Conservation (phyloP, 108 stramenopile species). For the Halocafeteria seosinensis region DNA sequence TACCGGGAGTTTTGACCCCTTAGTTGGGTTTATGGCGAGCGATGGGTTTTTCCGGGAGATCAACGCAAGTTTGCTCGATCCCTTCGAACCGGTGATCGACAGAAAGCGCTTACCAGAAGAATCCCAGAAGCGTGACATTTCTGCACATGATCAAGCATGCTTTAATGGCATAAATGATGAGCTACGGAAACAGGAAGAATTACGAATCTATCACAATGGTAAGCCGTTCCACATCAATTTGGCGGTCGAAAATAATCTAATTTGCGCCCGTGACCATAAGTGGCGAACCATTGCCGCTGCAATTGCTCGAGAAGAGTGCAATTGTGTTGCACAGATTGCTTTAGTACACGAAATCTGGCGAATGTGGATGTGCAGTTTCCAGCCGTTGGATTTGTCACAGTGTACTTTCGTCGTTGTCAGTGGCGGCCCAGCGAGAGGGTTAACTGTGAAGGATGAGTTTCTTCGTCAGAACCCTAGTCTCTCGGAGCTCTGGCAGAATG, state of each 20-base stretch:
- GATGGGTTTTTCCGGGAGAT: conserved; percentile 47
- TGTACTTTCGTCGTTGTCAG: background rate
- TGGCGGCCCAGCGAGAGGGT: background rate
- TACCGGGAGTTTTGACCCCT: conserved; percentile 45
- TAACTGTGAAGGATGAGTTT: background rate
- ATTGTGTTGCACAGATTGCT: conserved; percentile 39
- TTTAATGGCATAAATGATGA: conserved; percentile 30
- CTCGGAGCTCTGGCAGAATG: no score
- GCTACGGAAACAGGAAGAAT: conserved; percentile 1
- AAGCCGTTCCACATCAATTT: conserved; percentile 8
- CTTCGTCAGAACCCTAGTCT: no score
- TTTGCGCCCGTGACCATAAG: conserved; percentile 58
- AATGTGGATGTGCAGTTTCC: conserved; percentile 48
- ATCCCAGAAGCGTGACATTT: conserved; percentile 18
- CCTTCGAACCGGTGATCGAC: conserved; percentile 14
- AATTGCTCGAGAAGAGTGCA: conserved; percentile 47
- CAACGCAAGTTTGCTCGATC: conserved; percentile 11
- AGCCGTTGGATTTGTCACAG: background rate
- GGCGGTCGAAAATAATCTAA: conserved; percentile 19
- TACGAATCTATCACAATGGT: background rate
- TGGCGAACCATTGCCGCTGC: conserved; percentile 39
- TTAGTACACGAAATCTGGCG: conserved; percentile 47
- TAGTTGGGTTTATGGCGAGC: conserved; percentile 40
- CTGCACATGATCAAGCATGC: conserved; percentile 38
- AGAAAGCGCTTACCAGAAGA: conserved; percentile 41